Base-by-base conservation (phyloP, 2,329 filamentous ascomycete genomes). In the Aspergillus udagawae region DNA sequence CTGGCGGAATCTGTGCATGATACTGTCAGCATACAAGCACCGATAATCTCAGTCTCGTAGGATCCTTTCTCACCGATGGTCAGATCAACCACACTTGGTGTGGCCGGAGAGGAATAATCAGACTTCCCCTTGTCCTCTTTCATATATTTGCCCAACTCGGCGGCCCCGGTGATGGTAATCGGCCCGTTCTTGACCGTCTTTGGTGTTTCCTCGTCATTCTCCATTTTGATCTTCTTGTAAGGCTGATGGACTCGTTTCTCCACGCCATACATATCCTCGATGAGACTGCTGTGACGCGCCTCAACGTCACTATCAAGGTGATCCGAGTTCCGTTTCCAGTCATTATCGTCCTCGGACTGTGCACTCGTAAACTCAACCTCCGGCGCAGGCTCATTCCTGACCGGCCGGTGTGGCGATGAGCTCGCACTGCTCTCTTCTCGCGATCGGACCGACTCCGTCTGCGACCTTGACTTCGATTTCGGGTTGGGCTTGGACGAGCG, bases 221-320 rank as follows among this genome's bases (percentile, higher is more conserved):
- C 62, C 42, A 83, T 73, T 68, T 86, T 92, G 53, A 85, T 76
- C 52, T 86, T 86, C 75, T 93, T 93, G 28, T 80, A 77, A 21
- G 89, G 84, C 68, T 71, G 80, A 60, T 68, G 78, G 65, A 79
- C 78, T 27, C 92, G 88, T 52, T 87, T 82, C 63, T 90, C 83
- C 14, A 95, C 83, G 63, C 88, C 86, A 70, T 92, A 90, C 70
- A 92, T 80, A 32, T 85, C 83, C 72, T 95, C 90, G 49, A 96
- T 84, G 76, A 92, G 54, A 47, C 62, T 68, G 14, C 64, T 58
- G 20, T 67, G 65, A n/a, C 61, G 64, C 29, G 62, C 56, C 7
- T 55, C 61, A 23, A 65, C 68, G 49, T 66, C 69, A 49, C 71
- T 65, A 21, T 70, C 72, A 32, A 76, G 50, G 9, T 73, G 64